phyloP scores from a whole-genome alignment of 768 basidiomycete genomes.

The Tricholoma sp. region DNA sequence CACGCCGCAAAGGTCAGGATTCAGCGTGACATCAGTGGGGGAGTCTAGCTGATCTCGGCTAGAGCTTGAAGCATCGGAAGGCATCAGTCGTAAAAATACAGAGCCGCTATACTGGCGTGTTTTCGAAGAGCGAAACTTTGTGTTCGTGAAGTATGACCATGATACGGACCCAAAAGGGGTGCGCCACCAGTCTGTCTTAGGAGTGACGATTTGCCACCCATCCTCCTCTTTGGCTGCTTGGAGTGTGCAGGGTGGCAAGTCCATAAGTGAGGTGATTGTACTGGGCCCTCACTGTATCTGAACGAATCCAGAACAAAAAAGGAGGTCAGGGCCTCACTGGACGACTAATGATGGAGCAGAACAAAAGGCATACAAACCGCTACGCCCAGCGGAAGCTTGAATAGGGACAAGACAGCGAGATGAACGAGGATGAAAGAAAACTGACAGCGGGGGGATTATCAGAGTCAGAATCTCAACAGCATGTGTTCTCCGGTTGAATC shows the following conservation, averaged over 20 bases:
- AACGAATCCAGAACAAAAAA: conserved; percentile 2
- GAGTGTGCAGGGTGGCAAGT: conserved; percentile 14
- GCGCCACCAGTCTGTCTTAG: conserved; percentile 33
- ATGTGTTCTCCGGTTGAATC: conserved; percentile 21
- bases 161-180: conserved; percentile 33
- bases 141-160: conserved; percentile 31
- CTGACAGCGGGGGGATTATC: conserved; percentile 21
- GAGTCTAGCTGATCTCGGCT: conserved; percentile 6
- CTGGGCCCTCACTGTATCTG: conserved; percentile 9
- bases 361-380: conserved; percentile 21
- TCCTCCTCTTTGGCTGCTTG: conserved; percentile 25
- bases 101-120: conserved; percentile 29
- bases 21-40: conserved; percentile 24
- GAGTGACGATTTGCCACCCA: conserved; percentile 34
- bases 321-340: conserved; percentile 4
- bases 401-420: neutral
- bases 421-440: conserved; percentile 9
- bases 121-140: conserved; percentile 16
- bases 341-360: conserved; percentile 1
- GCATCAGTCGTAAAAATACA: conserved; percentile 18
- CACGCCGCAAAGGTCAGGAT: conserved; percentile 35
- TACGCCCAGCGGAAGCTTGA: conserved; percentile 18
- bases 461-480: conserved; percentile 20
- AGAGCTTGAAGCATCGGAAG: conserved; percentile 8
- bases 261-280: conserved; percentile 19